phyloP scores from a whole-genome alignment of 1,139 yeast genomes.

The Hansenula lynferdii region DNA sequence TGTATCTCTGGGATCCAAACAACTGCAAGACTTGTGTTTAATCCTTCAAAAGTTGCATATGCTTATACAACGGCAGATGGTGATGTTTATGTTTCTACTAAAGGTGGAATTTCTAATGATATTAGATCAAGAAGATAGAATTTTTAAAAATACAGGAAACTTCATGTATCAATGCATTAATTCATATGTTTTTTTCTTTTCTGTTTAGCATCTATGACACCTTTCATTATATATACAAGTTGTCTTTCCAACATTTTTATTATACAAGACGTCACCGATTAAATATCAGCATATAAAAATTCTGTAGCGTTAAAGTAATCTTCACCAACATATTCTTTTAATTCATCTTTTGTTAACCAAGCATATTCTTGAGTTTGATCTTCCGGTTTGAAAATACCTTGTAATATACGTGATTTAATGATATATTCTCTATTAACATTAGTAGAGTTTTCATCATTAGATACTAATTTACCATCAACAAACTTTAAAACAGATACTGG shows the following conservation, averaged over 20 bases:
- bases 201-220: too few relatives aligned
- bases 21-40: too few relatives aligned
- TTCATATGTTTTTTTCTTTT: too few relatives aligned
- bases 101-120: too few relatives aligned
- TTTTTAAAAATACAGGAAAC: too few relatives aligned
- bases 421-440: slow-evolving; percentile 40
- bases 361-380: slow-evolving; percentile 43
- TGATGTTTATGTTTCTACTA: too few relatives aligned
- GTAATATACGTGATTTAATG: slow-evolving; percentile 83
- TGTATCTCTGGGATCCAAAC: slow-evolving; percentile 34
- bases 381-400: slow-evolving; percentile 66
- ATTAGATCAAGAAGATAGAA: too few relatives aligned
- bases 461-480: slow-evolving; percentile 21
- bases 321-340: slow-evolving; percentile 46
- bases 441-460: slow-evolving; percentile 12
- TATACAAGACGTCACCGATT: too few relatives aligned
- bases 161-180: too few relatives aligned
- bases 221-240: not conserved
- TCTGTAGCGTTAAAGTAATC: slow-evolving; percentile 51
- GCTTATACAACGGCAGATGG: too few relatives aligned
- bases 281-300: slow-evolving; percentile 47
- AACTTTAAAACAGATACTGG: slow-evolving; percentile 69
- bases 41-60: too few relatives aligned
- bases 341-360: slow-evolving; percentile 87
- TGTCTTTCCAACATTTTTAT: too few relatives aligned